Base-by-base conservation (phyloP, 2,329 filamentous ascomycete genomes). In the Colletotrichum sp. region DNA sequence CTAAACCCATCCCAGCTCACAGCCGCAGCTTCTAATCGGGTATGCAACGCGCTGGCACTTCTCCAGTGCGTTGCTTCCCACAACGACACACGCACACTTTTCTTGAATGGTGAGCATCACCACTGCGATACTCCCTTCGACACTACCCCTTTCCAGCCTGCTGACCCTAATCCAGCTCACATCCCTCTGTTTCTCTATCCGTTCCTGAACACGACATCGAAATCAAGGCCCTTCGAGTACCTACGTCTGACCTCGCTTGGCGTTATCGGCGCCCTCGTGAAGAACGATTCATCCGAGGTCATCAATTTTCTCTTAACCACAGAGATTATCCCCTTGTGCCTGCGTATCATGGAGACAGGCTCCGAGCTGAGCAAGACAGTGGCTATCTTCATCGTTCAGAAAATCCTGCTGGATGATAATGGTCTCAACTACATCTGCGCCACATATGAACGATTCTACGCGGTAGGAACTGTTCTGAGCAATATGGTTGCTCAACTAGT, bases 401-500 rank as follows among this genome's bases (percentile, higher is more conserved):
- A 99, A 90, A 99, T 99, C 30, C 87, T 99, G 68, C 91, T 99
- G 4, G 97, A 99, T 82, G 97, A 99, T 81, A 96, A 98, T 81
- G 97, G 97, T 5, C 90, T 99, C 77, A 97, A 97, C 81, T 99
- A 99, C 85, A 99, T 99, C 74, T 99, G 97, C 86, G 96, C 97
- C 78, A 99, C 97, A 1, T 99, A 99, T 81, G 97, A 99, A 88
- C 92, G 97, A 24, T 99, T 99, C 86, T 99, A 98, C 80, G 97
- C 97, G 9, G 97, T 99, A 7, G 97, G 97, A 7, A 99, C 97
- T 2, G 97, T 99, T 7, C 88, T 99, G 52, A 98, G 95, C 87
- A 99, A 98, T 83, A 99, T 99, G 97, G 97, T 99, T 73, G 96
- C 94, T 69, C 96, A 98, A 86, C 91, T 99, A 48, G 97, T 98